Evolutionary conservation across 352 stramenopile genomes (phyloP).

Genomic region (Globisporangium spinosum): DNA sequence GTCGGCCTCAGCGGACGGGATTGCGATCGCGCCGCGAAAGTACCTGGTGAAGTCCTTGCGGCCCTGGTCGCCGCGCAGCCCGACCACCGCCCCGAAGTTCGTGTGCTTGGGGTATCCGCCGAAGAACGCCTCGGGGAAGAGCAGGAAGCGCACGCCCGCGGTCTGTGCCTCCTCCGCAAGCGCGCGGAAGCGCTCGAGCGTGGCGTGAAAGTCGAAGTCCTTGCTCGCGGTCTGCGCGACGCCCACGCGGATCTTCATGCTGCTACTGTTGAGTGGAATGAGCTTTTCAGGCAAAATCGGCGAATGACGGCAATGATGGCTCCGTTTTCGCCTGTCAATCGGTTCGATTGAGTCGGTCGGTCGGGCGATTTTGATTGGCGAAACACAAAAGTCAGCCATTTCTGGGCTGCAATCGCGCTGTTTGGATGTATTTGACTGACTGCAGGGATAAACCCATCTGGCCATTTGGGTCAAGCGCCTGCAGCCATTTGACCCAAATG

Average conservation of each 20-base stretch:
- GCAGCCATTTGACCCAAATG: background rate
- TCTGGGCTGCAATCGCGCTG: background rate
- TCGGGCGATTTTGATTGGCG: background rate
- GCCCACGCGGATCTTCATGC: conserved; percentile 19
- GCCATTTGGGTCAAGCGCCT: background rate
- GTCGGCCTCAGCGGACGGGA: conserved; percentile 21
- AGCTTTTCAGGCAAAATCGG: background rate
- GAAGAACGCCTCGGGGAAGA: conserved; percentile 29
- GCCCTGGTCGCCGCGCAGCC: conserved; percentile 17
- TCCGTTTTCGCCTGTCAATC: background rate
- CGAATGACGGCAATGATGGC: background rate
- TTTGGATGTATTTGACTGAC: background rate
- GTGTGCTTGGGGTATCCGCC: conserved; percentile 27
- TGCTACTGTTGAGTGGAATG: background rate
- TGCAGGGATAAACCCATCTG: background rate
- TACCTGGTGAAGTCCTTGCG: conserved; percentile 24
- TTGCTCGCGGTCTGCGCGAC: conserved; percentile 25
- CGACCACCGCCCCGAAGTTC: conserved; percentile 23
- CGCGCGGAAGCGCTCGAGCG: conserved; percentile 21
- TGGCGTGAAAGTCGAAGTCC: conserved; percentile 23
- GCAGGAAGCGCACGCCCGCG: conserved; percentile 20
- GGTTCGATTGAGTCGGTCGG: background rate
- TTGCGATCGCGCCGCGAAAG: conserved; percentile 16
- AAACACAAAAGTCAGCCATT: background rate
- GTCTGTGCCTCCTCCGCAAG: conserved; percentile 13